Base-by-base conservation (phyloP, 2,329 filamentous ascomycete genomes). In the Lecanoromycetidae sp. region DNA sequence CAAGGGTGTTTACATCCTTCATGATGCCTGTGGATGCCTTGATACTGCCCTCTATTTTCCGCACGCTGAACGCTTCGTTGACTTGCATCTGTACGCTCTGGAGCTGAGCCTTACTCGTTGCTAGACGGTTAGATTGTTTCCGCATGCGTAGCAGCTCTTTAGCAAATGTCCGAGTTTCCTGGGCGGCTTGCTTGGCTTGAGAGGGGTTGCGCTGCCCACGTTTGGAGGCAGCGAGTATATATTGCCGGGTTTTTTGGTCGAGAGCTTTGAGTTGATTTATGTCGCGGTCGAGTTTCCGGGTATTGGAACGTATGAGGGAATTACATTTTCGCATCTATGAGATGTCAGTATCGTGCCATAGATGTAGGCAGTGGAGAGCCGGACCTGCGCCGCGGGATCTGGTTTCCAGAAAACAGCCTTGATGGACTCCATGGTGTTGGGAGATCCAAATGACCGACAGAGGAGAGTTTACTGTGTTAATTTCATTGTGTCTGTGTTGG, bases 21-120 rank as follows among this genome's bases (percentile, higher is more conserved):
- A 98, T 96, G 57, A 98, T 88, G 36, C 85, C 84, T 7, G 90
- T 88, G 57, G 81, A 86, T 34, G 84, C 82, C 56, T 79, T 77
- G 60, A 98, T 87, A 59, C 82, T 87, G 37, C 88, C 90, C 67
- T 96, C 88, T 54, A 98, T 96, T 72, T 94, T 94, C 57, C 87
- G 81, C 58, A 96, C 82, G 1, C 87, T 85, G 65, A 96, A 96
- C 1, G 91, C 88, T 69, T 96, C 90, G 60, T 88, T 87, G 60
- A 98, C 90, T 67, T 96, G 91, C 87, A 96, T 94, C 66, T 90
- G 82, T 35, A 98, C 90, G 56, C 83, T 90, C 61, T 82, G 80
- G 39, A 98, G 76, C 67, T 96, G 91, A 2, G 91, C 91, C 63
- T 93, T 93, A 58, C 82, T 83, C 0, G 90, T 96, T 15, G 82